A percentile compares a stretch with the other conserved stretches of the same genome.
Evolutionary conservation across 768 basidiomycete species (phyloP).

Genomic region (Boletus bicolor): DNA sequence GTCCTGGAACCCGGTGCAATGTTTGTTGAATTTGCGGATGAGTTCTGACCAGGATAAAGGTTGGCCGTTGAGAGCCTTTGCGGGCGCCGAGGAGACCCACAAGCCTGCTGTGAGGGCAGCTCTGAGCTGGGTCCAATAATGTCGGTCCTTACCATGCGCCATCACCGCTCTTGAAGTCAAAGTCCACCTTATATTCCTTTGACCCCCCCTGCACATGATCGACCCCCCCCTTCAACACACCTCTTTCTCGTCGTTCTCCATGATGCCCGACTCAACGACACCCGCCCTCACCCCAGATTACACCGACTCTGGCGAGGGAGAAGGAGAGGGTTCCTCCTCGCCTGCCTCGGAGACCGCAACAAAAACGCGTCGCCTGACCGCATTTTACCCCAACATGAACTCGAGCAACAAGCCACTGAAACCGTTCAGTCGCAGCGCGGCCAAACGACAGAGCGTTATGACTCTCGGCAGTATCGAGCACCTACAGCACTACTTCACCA

Average conservation of each 20-base stretch:
- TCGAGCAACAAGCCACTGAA: slow-evolving; percentile 71
- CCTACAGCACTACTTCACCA: slow-evolving; percentile 92
- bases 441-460: slow-evolving; percentile 92
- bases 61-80: slow-evolving; percentile 52
- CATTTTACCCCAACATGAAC: slow-evolving; percentile 76
- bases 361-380: slow-evolving; percentile 64
- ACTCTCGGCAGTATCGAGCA: slow-evolving; percentile 95
- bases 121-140: slow-evolving; percentile 79
- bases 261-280: slow-evolving; percentile 41
- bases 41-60: slow-evolving; percentile 73
- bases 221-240: slow-evolving; percentile 6
- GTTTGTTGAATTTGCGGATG: slow-evolving; percentile 84
- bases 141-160: slow-evolving; percentile 58
- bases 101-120: slow-evolving; percentile 66
- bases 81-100: slow-evolving; percentile 64
- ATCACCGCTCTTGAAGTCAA: slow-evolving; percentile 24
- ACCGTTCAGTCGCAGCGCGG: slow-evolving; percentile 86
- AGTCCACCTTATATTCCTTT: background rate
- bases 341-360: slow-evolving; percentile 31
- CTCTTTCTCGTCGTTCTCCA: slow-evolving; percentile 17
- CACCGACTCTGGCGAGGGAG: slow-evolving; percentile 49
- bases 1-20: slow-evolving; percentile 59
- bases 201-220: slow-evolving; percentile 13
- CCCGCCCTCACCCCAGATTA: slow-evolving; percentile 61
- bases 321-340: slow-evolving; percentile 32